A percentile compares a stretch with the other conserved stretches of the same genome.
Evolutionary conservation across 139 green algal genomes (phyloP).

Genomic region (Chlorella sorokiniana): DNA sequence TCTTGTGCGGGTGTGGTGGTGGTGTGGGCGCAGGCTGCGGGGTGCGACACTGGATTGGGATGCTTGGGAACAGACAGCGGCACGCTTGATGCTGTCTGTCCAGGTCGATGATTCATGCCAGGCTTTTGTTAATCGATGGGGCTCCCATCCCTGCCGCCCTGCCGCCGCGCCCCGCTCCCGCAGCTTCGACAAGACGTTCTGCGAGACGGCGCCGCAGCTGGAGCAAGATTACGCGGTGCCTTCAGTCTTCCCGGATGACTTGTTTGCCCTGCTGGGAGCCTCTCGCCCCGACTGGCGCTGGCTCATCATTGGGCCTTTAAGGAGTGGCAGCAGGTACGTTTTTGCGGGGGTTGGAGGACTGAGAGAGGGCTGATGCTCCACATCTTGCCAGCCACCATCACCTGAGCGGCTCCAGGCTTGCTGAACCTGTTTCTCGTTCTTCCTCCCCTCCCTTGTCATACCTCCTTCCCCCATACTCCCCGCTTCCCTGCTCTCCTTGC

Average conservation of each 20-base stretch:
- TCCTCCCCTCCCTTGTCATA: background rate
- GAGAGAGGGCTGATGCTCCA: background rate
- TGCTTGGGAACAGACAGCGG: too few relatives aligned
- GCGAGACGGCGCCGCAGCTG: constrained; percentile 63
- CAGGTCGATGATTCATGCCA: too few relatives aligned
- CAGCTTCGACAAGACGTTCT: constrained; percentile 72
- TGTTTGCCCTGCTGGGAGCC: constrained; percentile 83
- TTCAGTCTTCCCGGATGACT: constrained; percentile 82
- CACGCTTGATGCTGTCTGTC: too few relatives aligned
- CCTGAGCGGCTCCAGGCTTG: background rate
- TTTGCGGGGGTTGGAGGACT: background rate
- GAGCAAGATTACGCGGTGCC: constrained; percentile 77
- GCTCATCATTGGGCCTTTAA: constrained; percentile 90
- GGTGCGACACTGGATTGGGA: background rate
- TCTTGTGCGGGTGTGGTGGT: background rate
- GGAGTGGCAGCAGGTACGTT: constrained; percentile 59
- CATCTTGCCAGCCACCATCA: too few relatives aligned
- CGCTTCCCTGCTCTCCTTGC: background rate
- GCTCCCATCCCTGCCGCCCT: background rate
- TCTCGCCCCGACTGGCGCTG: constrained; percentile 69
- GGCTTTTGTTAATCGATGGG: too few relatives aligned
- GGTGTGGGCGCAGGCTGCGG: background rate
- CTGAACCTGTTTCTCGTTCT: background rate
- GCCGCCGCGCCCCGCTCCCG: background rate
- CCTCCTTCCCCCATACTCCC: background rate